These are phyloP conservation scores for Dendrobium officinale DNA, from an alignment of 106 monocot genomes.

Conservation along the genomic window DNA sequence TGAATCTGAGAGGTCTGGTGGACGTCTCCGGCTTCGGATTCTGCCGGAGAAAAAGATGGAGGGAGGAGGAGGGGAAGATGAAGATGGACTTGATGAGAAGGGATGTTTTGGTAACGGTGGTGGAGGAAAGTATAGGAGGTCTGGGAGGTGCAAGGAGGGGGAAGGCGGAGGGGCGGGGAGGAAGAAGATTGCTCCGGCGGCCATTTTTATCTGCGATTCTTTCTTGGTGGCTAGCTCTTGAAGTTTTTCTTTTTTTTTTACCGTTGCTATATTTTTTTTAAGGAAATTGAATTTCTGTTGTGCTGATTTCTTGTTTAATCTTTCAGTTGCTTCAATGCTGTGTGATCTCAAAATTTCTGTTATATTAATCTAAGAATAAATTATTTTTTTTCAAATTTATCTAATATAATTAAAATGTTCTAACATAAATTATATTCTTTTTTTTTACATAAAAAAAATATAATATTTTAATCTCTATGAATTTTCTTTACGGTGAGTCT, in stretches of 20 bases:
- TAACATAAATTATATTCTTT: too few species aligned
- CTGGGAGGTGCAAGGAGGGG: conserved; percentile 11
- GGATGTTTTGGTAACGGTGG: neutral
- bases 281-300: neutral
- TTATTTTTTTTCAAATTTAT: too few species aligned
- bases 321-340: too few species aligned
- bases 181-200: neutral
- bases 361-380: too few species aligned
- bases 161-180: neutral
- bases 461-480: too few species aligned
- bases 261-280: neutral
- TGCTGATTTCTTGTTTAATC: neutral
- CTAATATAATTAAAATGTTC: too few species aligned
- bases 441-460: too few species aligned
- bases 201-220: conserved; percentile 2
- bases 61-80: neutral
- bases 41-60: neutral
- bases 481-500: too few species aligned
- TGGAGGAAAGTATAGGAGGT: neutral
- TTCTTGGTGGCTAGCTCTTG: neutral
- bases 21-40: conserved; percentile 6
- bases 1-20: conserved; percentile 8
- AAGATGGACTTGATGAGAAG: too few species aligned
- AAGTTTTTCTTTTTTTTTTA: neutral
- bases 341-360: too few species aligned